Conservation (phyloP, 257 asterid species). For the Cordia subcordata region DNA sequence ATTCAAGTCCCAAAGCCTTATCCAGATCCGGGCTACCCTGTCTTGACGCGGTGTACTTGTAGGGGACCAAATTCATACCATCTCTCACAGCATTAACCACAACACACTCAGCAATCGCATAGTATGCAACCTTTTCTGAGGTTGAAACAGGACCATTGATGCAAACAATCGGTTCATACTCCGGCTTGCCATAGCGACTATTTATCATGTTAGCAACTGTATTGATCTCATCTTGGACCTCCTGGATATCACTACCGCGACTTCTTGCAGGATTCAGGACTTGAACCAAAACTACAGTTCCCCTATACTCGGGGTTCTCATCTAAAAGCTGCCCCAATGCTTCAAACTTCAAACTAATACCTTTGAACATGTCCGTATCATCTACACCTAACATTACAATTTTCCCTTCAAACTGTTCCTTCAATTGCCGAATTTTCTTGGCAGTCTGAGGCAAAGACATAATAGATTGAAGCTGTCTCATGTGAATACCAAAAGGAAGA, state of each 20-base stretch:
- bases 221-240: constrained; percentile 56
- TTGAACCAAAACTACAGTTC: constrained; percentile 61
- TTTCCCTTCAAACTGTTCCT: constrained; percentile 41
- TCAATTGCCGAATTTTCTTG: constrained; percentile 43
- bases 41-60: constrained; percentile 68
- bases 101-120: constrained; percentile 61
- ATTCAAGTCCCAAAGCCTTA: constrained; percentile 39
- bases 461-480: constrained; percentile 53
- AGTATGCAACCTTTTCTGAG: constrained; percentile 63
- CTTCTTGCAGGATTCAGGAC: constrained; percentile 75
- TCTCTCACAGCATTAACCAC: constrained; percentile 91
- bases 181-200: constrained; percentile 33
- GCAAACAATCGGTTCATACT: constrained; percentile 63
- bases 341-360: constrained; percentile 63
- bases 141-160: constrained; percentile 58
- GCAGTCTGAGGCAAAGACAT: constrained; percentile 43
- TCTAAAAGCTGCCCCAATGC: constrained; percentile 62
- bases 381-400: constrained; percentile 70
- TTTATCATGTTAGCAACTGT: constrained; percentile 49
- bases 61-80: constrained; percentile 88
- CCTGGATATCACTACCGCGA: constrained; percentile 67
- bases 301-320: constrained; percentile 36
- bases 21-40: constrained; percentile 55
- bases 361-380: constrained; percentile 88
- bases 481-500: constrained; percentile 76